A percentile compares a stretch with the other conserved stretches of the same genome.
Evolutionary conservation across 768 basidiomycete genomes (phyloP).

Genomic region (Leccinum imitatum): DNA sequence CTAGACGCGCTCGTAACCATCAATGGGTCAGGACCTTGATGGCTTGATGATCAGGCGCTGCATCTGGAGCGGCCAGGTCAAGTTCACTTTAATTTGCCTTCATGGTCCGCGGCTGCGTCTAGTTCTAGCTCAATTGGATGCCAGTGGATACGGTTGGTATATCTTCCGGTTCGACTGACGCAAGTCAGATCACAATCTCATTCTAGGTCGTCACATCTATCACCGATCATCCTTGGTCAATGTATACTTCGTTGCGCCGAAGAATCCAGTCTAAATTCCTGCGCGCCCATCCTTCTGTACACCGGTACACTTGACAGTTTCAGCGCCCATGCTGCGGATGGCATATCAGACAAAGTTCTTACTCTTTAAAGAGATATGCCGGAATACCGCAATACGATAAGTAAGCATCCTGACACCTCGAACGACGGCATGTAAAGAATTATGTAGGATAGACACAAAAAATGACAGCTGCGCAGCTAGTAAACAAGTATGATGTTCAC

Average conservation of each 20-base stretch:
- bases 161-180: neutral
- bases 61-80: neutral
- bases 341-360: neutral
- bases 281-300: neutral
- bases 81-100: neutral
- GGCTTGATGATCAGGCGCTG: neutral
- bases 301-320: neutral
- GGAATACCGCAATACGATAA: slow-evolving; percentile 25
- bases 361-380: neutral
- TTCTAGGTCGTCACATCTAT: neutral
- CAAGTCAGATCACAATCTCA: neutral
- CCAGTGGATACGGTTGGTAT: neutral
- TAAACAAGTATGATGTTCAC: neutral
- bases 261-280: neutral
- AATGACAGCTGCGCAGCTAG: slow-evolving; percentile 5
- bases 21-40: neutral
- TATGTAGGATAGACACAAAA: neutral
- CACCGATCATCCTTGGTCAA: neutral
- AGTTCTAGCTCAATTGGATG: neutral
- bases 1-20: neutral
- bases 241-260: neutral
- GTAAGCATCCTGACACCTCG: neutral
- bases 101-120: neutral
- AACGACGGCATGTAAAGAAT: neutral
- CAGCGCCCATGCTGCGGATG: neutral